Evolutionary conservation across 352 stramenopile genomes (phyloP), one percentile per base, ranked within the genome.

Genomic region (Thalassiosira livingstoniorum): DNA sequence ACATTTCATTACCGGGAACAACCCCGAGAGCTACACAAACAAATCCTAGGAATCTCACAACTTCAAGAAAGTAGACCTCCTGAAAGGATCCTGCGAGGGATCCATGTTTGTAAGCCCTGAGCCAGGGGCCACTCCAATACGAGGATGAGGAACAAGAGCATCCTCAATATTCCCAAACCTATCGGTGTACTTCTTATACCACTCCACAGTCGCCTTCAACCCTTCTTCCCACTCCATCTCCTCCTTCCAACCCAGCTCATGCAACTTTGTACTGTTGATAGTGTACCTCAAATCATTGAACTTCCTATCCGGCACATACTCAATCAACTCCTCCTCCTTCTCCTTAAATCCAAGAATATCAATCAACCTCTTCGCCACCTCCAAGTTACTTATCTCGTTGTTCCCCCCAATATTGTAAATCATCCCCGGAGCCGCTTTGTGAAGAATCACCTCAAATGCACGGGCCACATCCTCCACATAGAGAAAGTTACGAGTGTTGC

Each of bases 261-360:
- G 90, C 21, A 99, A 90, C 80, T 98, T 98, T 4, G 76, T 78
- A 47, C 92, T 95, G 70, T 99, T 97, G 82, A 99, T 98, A 42
- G 96, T 97, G 90, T 99, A 99, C 53, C 97, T 92, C 73, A 98
- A 95, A 90, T 99, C 97, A 86, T 98, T 99, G 80, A 98, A 99
- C n/a, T 97, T 92, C n/a, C 97, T 93, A 87, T 99, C 97, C 2
- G 91, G 89, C 5, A 96, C 93, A 67, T 93, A 96, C 23, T 76
- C 94, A 58, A 96, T 89, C 55, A 92, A 84, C 45, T 91, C 82
- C 45, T 94, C 83, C 74, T 95, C 90, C 39, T 91, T 75, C 25
- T 95, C 79, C 29, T 86, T 83, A 21, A 89, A 60, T 27, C 90
- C 92, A 75, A 96, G 90, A 43, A 96, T 80, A 61, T 90, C 87